A percentile compares a stretch with the other conserved stretches of the same genome.
phyloP scores from a whole-genome alignment of 345 rosid genomes.

The Xanthoceras sorbifolium region DNA sequence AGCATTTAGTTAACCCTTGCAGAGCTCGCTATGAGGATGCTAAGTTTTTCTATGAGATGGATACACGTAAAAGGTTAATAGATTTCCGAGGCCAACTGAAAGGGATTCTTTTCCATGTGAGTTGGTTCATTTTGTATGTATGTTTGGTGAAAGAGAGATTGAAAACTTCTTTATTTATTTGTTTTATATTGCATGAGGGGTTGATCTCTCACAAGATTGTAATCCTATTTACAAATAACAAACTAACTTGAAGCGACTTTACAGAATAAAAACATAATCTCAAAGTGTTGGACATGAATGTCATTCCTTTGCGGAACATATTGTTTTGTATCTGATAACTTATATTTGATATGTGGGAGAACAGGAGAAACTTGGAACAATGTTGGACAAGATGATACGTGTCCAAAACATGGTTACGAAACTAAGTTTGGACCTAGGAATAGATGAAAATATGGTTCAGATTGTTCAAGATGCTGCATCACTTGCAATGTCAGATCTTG shows the following conservation, averaged over 20 bases:
- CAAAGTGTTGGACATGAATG: background rate
- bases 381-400: constrained; percentile 85
- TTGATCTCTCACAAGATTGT: constrained; percentile 4
- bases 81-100: constrained; percentile 76
- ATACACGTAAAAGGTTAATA: constrained; percentile 63
- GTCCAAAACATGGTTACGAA: constrained; percentile 55
- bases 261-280: background rate
- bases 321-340: constrained; percentile 15
- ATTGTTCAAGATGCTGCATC: constrained; percentile 77
- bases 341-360: constrained; percentile 23
- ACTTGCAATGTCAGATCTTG: constrained; percentile 96
- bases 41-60: constrained; percentile 88
- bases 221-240: constrained; percentile 5
- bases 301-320: background rate
- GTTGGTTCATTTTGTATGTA: constrained; percentile 28
- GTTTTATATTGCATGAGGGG: background rate
- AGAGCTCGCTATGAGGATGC: constrained; percentile 99
- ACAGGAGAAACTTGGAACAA: constrained; percentile 95
- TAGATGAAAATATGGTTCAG: constrained; percentile 52
- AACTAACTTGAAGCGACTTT: background rate
- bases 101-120: constrained; percentile 95
- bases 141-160: background rate
- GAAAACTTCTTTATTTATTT: background rate
- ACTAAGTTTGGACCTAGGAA: constrained; percentile 53
- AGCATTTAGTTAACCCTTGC: constrained; percentile 27